A percentile compares a stretch with the other conserved stretches of the same genome.
These are phyloP conservation scores for Dactylis glomerata DNA, from an alignment of 176 grass and related monocot species.

Conservation along the genomic window DNA sequence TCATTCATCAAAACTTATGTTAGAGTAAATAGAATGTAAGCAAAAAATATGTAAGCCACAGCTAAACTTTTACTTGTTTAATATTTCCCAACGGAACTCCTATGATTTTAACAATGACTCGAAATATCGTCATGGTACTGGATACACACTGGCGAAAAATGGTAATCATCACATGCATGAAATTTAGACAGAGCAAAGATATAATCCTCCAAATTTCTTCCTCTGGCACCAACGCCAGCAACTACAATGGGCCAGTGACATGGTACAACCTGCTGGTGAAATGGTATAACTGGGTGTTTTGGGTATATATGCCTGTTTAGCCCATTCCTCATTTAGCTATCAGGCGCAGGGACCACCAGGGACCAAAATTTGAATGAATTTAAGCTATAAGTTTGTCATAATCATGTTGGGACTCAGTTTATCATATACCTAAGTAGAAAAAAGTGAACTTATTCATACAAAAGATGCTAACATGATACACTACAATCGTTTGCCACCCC, in stretches of 20 bases:
- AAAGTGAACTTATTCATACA: no score
- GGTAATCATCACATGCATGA: not conserved
- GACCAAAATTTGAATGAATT: not conserved
- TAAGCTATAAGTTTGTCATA: not conserved
- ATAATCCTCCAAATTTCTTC: not conserved
- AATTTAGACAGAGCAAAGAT: not conserved
- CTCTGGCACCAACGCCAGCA: not conserved
- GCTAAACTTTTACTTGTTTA: not conserved
- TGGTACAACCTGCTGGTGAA: not conserved
- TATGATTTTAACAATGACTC: not conserved
- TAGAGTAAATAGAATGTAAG: conserved; percentile 10
- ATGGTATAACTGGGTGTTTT: not conserved
- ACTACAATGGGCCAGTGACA: not conserved
- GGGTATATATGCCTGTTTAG: not conserved
- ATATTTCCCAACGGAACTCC: not conserved
- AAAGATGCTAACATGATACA: not conserved
- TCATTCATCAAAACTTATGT: conserved; percentile 28
- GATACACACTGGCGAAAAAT: not conserved
- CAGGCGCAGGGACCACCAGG: not conserved
- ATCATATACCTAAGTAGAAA: no score
- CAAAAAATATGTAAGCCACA: not conserved
- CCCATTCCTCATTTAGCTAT: not conserved
- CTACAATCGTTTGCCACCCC: not conserved
- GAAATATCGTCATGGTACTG: conserved; percentile 1
- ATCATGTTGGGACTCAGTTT: not conserved